These are phyloP conservation scores for Diplotaxis tenuifolia DNA, from an alignment of 345 rosid genomes.

Conservation along the genomic window DNA sequence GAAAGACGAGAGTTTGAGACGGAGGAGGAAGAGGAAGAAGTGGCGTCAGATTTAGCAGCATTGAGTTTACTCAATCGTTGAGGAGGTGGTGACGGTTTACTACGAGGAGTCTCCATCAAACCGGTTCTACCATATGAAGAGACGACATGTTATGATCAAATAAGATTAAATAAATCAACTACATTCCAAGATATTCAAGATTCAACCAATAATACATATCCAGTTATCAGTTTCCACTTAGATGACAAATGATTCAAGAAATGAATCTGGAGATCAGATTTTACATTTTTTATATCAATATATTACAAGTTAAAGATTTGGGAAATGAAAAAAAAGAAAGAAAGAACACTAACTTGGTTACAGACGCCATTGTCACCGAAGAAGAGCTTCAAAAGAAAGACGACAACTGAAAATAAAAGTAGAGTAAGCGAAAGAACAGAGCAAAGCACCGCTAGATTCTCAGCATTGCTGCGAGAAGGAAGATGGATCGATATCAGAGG, in stretches of 20 bases:
- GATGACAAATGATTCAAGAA: neutral
- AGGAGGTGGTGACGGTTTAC: slow-evolving; percentile 66
- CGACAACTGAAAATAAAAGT: neutral
- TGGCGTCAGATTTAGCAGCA: slow-evolving; percentile 56
- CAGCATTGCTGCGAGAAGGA: slow-evolving; percentile 31
- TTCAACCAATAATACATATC: slow-evolving; percentile 12
- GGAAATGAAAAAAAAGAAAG: no score
- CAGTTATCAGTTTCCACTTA: slow-evolving; percentile 11
- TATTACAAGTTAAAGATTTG: no score
- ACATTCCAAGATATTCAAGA: neutral
- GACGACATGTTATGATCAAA: neutral
- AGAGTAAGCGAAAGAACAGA: slow-evolving; percentile 18
- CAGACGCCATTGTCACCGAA: slow-evolving; percentile 29
- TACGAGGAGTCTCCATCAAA: slow-evolving; percentile 71
- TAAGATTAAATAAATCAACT: neutral
- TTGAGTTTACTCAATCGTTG: slow-evolving; percentile 55
- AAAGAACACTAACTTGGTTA: slow-evolving; percentile 17
- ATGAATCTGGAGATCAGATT: neutral
- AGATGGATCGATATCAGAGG: slow-evolving; percentile 8
- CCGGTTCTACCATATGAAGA: slow-evolving; percentile 54
- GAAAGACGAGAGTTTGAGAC: slow-evolving; percentile 58
- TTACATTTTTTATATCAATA: no score
- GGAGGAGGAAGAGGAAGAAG: slow-evolving; percentile 46
- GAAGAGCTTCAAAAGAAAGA: slow-evolving; percentile 5
- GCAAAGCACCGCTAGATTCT: slow-evolving; percentile 33